phyloP scores from a whole-genome alignment of 225 moss, liverwort and hornwort genomes.

The Neckera pumila region DNA sequence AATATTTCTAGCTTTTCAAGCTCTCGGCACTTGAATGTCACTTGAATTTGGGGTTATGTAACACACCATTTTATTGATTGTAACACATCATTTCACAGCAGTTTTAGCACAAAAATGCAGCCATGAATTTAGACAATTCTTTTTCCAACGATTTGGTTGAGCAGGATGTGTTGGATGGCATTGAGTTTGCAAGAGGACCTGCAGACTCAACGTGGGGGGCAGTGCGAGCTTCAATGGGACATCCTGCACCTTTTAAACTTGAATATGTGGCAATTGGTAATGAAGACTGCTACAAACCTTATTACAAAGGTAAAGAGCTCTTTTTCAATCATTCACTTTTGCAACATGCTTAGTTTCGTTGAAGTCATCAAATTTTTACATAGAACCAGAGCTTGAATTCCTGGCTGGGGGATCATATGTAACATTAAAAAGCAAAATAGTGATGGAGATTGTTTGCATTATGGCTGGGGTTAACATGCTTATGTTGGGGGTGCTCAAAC shows the following conservation, averaged over 20 bases:
- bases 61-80: not conserved
- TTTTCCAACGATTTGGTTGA: not conserved
- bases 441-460: not conserved
- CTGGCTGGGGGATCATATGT: too few species aligned
- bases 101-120: not conserved
- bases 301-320: constrained; percentile 43
- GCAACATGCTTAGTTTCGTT: not conserved
- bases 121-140: not conserved
- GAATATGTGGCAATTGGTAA: constrained; percentile 70
- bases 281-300: constrained; percentile 78
- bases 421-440: not conserved
- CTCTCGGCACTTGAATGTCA: not conserved
- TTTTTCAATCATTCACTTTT: not conserved
- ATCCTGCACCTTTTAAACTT: constrained; percentile 64
- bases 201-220: constrained; percentile 60
- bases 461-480: not conserved
- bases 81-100: not conserved
- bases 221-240: constrained; percentile 84
- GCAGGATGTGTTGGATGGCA: constrained; percentile 69
- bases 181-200: constrained; percentile 85
- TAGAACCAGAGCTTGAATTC: not conserved
- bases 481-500: not conserved
- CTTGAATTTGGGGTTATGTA: not conserved
- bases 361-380: not conserved
- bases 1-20: not conserved